Conservation (phyloP, 805 yeast species). For the Ogataea wickerhamii region DNA sequence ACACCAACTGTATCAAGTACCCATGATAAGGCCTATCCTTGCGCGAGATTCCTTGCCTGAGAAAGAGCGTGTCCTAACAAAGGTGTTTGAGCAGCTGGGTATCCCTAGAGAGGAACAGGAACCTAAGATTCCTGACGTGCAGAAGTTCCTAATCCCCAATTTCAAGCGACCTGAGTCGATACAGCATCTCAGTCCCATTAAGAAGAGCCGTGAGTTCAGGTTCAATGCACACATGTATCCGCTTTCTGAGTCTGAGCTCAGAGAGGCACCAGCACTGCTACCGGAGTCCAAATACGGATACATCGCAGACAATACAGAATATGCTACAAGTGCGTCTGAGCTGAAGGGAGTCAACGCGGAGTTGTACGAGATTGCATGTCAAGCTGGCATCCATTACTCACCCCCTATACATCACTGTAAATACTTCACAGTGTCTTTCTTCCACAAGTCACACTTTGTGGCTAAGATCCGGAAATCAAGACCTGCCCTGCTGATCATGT, state of each 20-base stretch:
- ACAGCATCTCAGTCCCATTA: too few species aligned
- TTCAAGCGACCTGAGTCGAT: too few species aligned
- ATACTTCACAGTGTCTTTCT: slow-evolving; percentile 23
- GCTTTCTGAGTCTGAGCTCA: slow-evolving; percentile 10
- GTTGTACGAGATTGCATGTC: slow-evolving; percentile 13
- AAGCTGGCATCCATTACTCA: slow-evolving; percentile 6
- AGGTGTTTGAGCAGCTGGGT: background rate
- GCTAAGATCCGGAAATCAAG: slow-evolving; percentile 30
- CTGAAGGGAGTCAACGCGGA: slow-evolving; percentile 25
- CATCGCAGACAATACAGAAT: slow-evolving; percentile 13
- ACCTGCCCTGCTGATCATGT: slow-evolving; percentile 26
- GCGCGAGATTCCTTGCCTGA: too few species aligned
- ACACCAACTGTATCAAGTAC: too few species aligned
- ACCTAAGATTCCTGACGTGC: background rate
- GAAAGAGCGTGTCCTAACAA: too few species aligned
- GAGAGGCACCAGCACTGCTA: slow-evolving; percentile 10
- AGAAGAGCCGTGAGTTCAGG: slow-evolving; percentile 5
- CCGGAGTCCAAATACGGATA: slow-evolving; percentile 16
- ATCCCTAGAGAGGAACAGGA: background rate
- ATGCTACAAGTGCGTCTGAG: slow-evolving; percentile 8
- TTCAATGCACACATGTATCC: slow-evolving; percentile 8
- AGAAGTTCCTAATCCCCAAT: too few species aligned
- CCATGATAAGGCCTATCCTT: too few species aligned
- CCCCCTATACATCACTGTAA: slow-evolving; percentile 17
- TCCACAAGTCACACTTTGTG: slow-evolving; percentile 20